Base-by-base conservation (phyloP, 2,329 filamentous ascomycete species). In the Zalaria sp. region DNA sequence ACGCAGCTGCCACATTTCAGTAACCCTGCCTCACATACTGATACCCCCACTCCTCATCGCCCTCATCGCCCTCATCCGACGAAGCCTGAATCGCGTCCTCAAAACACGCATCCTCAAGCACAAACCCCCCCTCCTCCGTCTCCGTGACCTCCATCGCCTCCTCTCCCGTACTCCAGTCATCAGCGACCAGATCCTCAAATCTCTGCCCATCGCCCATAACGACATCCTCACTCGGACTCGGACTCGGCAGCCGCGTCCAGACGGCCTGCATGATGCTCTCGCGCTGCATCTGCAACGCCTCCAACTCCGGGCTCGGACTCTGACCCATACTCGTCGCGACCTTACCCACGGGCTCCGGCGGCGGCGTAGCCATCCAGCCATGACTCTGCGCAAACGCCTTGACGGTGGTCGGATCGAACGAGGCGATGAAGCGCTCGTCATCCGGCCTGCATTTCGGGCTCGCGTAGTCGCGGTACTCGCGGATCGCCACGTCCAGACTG, bases 401-500 rank as follows among this genome's bases (percentile, higher is more conserved):
- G 5, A 44, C 37, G 5, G 34, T 35, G 32, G 32, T 38, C 3
- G 42, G 38, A 27, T 45, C 40, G 27, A 45, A n/a, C n/a, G n/a
- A n/a, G n/a, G n/a, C 27, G 46, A 70, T 68, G 51, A 68, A 65
- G 1, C 56, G 53, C 40, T 67, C 59, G 45, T 71, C 67, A 25
- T 63, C 58, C 11, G 60, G 55, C 27, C 72, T 66, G 10, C 66
- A 61, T 46, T 75, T 75, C 0, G 63, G 61, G 31, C 57, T 58
- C 0, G 72, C 66, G 50, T 79, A 88, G 1, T 66, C 64, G 47
- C 70, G 67, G 64, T 93, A 94, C 60, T 95, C 88, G 39, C 75
- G 68, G 31, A 91, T 59, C 31, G 83, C 74, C 10, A 67, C 64
- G 1, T 71, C 58, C 1, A 77, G 58, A 11, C 76, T 65, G 78